phyloP scores from a whole-genome alignment of 495 filamentous ascomycete species.

The Neurospora sp. region DNA sequence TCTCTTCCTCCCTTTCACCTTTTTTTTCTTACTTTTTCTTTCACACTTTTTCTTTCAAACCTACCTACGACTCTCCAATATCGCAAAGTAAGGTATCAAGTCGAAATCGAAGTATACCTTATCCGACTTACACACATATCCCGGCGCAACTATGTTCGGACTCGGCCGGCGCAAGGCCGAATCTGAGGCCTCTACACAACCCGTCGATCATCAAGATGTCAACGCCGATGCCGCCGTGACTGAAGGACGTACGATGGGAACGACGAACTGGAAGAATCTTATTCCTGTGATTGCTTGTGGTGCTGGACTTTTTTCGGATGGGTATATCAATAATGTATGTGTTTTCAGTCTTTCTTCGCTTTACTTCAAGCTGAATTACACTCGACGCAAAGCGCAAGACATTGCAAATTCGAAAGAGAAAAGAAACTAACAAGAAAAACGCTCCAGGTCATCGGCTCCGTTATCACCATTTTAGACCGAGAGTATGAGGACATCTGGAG shows the following conservation, averaged over 20 bases:
- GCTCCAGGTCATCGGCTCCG: conserved; percentile 66
- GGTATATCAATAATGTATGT: conserved; percentile 69
- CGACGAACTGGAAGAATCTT: conserved; percentile 12
- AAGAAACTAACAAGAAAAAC: not conserved
- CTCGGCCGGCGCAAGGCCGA: not conserved
- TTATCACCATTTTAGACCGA: conserved; percentile 55
- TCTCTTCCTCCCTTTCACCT: not conserved
- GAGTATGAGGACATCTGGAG: conserved; percentile 58
- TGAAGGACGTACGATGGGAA: not conserved
- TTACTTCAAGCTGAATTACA: not conserved
- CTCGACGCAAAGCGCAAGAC: too few relatives aligned
- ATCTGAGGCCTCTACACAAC: not conserved
- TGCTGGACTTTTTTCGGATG: conserved; percentile 82
- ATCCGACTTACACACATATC: not conserved
- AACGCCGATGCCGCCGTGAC: not conserved
- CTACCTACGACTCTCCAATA: too few relatives aligned
- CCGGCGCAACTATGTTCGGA: not conserved
- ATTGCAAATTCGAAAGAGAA: not conserved
- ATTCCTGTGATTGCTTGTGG: conserved; percentile 66
- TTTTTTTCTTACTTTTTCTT: not conserved
- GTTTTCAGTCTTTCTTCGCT: not conserved
- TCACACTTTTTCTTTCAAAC: too few relatives aligned
- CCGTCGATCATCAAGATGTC: not conserved
- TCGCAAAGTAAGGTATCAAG: too few relatives aligned
- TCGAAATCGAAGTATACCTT: not conserved